Percentiles rank a stretch among this genome's conserved stretches.
Conservation (phyloP, 164 flowering plant genomes). For the Litsea cubeba region DNA sequence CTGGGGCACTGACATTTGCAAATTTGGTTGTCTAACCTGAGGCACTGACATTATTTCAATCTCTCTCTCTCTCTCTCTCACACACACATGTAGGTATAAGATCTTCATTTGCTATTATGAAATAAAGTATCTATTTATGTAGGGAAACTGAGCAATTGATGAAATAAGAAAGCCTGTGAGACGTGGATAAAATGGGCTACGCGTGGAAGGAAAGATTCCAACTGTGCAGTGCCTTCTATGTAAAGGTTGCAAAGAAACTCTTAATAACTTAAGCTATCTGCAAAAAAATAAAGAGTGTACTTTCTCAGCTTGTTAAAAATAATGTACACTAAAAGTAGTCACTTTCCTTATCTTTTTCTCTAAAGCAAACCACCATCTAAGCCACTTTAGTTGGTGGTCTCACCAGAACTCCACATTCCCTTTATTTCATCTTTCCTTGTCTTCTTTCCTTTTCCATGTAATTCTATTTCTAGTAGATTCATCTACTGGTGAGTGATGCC, state of each 20-base stretch:
- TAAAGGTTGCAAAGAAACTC: neutral
- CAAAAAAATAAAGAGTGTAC: neutral
- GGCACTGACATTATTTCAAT: neutral
- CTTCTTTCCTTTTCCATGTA: too few species aligned
- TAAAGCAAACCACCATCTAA: neutral
- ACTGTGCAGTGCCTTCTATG: too few species aligned
- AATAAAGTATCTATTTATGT: too few species aligned
- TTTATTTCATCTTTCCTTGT: neutral
- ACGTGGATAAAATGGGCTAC: too few species aligned
- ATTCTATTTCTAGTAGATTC: too few species aligned
- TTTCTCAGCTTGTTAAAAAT: neutral
- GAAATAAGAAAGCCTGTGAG: too few species aligned
- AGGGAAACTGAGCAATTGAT: too few species aligned
- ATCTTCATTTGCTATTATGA: neutral
- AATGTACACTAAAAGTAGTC: neutral
- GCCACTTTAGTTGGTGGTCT: conserved; percentile 1
- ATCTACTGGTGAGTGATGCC: too few species aligned
- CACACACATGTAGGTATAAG: neutral
- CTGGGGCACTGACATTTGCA: neutral
- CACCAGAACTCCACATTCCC: conserved; percentile 1
- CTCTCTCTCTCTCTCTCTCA: conserved; percentile 1
- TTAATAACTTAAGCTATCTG: neutral
- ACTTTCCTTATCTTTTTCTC: neutral
- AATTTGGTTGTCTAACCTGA: too few species aligned
- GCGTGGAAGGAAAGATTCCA: too few species aligned